These are phyloP conservation scores for Solanum hybrid DNA, from an alignment of 305 asterid genomes.

Conservation along the genomic window DNA sequence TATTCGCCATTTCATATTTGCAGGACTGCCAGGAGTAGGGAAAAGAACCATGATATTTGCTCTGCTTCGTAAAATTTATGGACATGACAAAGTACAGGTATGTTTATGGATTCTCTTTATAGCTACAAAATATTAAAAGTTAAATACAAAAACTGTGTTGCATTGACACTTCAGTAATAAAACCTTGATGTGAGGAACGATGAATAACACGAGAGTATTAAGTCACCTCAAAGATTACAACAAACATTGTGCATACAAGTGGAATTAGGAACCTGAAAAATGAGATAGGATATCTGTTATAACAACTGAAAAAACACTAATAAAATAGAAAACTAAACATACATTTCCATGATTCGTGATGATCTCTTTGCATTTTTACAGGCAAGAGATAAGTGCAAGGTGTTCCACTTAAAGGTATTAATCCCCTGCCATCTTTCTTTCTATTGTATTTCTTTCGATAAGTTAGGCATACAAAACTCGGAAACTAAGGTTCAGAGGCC, in stretches of 20 bases:
- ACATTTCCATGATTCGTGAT: not conserved
- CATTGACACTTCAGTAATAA: not conserved
- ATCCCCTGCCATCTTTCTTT: not conserved
- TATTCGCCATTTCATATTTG: slow-evolving; percentile 60
- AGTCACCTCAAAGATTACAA: not conserved
- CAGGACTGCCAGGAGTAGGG: slow-evolving; percentile 80
- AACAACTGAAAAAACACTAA: not conserved
- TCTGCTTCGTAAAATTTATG: slow-evolving; percentile 54
- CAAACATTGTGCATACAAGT: not conserved
- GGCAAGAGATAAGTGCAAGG: slow-evolving; percentile 59
- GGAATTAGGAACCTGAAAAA: not conserved
- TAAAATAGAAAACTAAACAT: not conserved
- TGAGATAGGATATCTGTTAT: not conserved
- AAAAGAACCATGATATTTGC: slow-evolving; percentile 91
- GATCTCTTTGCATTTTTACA: slow-evolving; percentile 23
- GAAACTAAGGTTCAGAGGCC: not conserved
- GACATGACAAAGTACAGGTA: slow-evolving; percentile 59
- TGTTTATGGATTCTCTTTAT: not conserved
- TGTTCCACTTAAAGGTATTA: slow-evolving; percentile 60
- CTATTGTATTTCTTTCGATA: not conserved
- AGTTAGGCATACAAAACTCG: not conserved
- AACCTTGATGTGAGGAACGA: not conserved
- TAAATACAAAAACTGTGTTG: not conserved
- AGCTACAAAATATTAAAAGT: not conserved
- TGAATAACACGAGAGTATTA: not conserved